A percentile compares a stretch with the other conserved stretches of the same genome.
phyloP scores from a whole-genome alignment of 192 early-diverging fungal genomes.

The Linnemannia exigua region DNA sequence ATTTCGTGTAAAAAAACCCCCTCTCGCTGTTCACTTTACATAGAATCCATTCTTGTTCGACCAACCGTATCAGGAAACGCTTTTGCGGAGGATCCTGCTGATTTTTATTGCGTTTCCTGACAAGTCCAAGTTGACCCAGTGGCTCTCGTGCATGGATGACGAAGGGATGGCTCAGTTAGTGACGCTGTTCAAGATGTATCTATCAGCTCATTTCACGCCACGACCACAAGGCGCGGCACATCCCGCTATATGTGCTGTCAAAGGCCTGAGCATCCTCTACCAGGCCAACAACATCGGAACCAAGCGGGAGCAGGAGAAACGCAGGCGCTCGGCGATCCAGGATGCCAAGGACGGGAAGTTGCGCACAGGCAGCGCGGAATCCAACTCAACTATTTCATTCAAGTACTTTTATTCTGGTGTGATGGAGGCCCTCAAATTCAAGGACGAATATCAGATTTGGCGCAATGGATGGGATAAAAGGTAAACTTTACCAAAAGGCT shows the following conservation, averaged over 20 bases:
- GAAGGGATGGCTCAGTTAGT: conserved; percentile 59
- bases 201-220: conserved; percentile 63
- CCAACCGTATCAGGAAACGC: conserved; percentile 60
- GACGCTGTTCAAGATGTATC: conserved; percentile 62
- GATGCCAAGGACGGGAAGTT: conserved; percentile 61
- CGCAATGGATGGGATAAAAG: conserved; percentile 63
- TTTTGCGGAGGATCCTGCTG: conserved; percentile 59
- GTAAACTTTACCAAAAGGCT: conserved; percentile 16
- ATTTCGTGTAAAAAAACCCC: neutral
- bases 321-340: conserved; percentile 33
- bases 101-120: conserved; percentile 60
- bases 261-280: conserved; percentile 64
- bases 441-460: conserved; percentile 85
- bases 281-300: conserved; percentile 65
- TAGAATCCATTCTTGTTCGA: conserved; percentile 71
- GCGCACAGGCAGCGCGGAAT: neutral
- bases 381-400: conserved; percentile 47
- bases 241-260: conserved; percentile 65
- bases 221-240: conserved; percentile 56
- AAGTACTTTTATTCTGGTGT: conserved; percentile 52
- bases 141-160: conserved; percentile 66
- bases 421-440: conserved; percentile 75
- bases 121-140: conserved; percentile 55
- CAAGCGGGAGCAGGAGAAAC: conserved; percentile 49
- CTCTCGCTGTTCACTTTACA: conserved; percentile 1